phyloP scores from a whole-genome alignment of 805 yeast genomes.

The Wickerhamiella sergipiensis region DNA sequence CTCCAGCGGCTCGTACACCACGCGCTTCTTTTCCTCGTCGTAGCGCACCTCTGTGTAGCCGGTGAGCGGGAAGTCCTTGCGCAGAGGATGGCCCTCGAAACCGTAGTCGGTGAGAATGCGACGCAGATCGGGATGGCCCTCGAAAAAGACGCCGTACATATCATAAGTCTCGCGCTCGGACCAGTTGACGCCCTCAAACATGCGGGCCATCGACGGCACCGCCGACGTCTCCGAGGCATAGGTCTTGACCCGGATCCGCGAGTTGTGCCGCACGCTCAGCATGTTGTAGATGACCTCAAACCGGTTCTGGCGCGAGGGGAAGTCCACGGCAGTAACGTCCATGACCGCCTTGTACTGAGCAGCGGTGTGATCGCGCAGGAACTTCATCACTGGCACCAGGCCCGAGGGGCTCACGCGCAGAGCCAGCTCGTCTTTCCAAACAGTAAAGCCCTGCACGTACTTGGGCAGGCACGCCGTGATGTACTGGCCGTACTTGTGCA shows the following conservation, averaged over 20 bases:
- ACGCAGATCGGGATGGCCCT: slow-evolving; percentile 80
- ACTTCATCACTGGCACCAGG: slow-evolving; percentile 53
- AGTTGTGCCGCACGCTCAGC: slow-evolving; percentile 68
- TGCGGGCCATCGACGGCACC: slow-evolving; percentile 63
- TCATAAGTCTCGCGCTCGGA: slow-evolving; percentile 83
- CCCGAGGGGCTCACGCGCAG: slow-evolving; percentile 66
- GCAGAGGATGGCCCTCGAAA: slow-evolving; percentile 80
- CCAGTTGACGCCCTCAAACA: slow-evolving; percentile 79
- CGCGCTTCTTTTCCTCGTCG: slow-evolving; percentile 82
- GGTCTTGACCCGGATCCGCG: slow-evolving; percentile 79
- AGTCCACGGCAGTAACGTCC: slow-evolving; percentile 80
- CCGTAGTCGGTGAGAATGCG: slow-evolving; percentile 87
- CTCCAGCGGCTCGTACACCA: slow-evolving; percentile 81
- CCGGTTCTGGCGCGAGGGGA: slow-evolving; percentile 69
- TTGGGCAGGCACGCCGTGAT: slow-evolving; percentile 69
- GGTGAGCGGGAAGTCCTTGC: slow-evolving; percentile 87
- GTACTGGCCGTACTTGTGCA: slow-evolving; percentile 72
- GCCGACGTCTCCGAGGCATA: slow-evolving; percentile 73
- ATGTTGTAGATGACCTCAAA: slow-evolving; percentile 80
- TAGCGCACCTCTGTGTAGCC: slow-evolving; percentile 85
- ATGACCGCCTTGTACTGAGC: slow-evolving; percentile 65
- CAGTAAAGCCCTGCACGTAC: slow-evolving; percentile 68
- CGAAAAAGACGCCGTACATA: slow-evolving; percentile 75
- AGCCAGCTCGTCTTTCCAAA: slow-evolving; percentile 82
- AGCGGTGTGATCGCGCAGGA: slow-evolving; percentile 64